phyloP scores from a whole-genome alignment of 805 yeast species.

The Sungouiozyma intestinalis region DNA sequence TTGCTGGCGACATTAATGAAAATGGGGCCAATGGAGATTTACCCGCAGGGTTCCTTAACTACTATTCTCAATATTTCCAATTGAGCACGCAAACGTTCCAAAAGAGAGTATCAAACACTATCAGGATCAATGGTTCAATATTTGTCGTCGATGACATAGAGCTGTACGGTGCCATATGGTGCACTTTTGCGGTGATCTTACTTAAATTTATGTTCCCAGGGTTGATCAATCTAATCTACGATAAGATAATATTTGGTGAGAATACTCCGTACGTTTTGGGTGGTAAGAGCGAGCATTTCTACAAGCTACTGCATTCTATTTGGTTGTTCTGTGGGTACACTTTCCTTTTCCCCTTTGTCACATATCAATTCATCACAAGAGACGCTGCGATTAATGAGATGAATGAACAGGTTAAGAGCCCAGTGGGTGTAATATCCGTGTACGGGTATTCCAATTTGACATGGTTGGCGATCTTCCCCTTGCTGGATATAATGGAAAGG shows the following conservation, averaged over 20 bases:
- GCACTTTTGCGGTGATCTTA: slow-evolving; percentile 70
- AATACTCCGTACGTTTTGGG: slow-evolving; percentile 25
- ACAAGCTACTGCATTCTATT: slow-evolving; percentile 55
- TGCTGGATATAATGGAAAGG: slow-evolving; percentile 8
- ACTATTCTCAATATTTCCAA: slow-evolving; percentile 19
- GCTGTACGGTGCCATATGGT: slow-evolving; percentile 85
- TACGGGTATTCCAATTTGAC: slow-evolving; percentile 77
- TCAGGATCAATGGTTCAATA: slow-evolving; percentile 11
- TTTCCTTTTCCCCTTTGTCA: slow-evolving; percentile 45
- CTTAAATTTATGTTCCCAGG: slow-evolving; percentile 58
- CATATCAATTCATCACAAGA: slow-evolving; percentile 40
- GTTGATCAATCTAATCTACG: slow-evolving; percentile 52
- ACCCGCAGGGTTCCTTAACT: slow-evolving; percentile 19
- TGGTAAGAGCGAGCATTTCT: slow-evolving; percentile 49
- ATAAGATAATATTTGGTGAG: slow-evolving; percentile 35
- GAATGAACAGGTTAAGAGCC: slow-evolving; percentile 2
- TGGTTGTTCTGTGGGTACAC: slow-evolving; percentile 70
- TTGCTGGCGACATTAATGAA: slow-evolving; percentile 1
- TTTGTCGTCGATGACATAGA: slow-evolving; percentile 36
- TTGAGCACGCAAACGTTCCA: slow-evolving; percentile 10
- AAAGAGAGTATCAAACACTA: slow-evolving; percentile 6
- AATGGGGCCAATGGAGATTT: slow-evolving; percentile 3
- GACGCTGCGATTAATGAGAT: slow-evolving; percentile 22
- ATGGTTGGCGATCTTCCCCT: slow-evolving; percentile 75
- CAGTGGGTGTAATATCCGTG: slow-evolving; percentile 47